Base-by-base conservation (phyloP, 371 early-diverging fungal species). In the Actinomucor elegans region DNA sequence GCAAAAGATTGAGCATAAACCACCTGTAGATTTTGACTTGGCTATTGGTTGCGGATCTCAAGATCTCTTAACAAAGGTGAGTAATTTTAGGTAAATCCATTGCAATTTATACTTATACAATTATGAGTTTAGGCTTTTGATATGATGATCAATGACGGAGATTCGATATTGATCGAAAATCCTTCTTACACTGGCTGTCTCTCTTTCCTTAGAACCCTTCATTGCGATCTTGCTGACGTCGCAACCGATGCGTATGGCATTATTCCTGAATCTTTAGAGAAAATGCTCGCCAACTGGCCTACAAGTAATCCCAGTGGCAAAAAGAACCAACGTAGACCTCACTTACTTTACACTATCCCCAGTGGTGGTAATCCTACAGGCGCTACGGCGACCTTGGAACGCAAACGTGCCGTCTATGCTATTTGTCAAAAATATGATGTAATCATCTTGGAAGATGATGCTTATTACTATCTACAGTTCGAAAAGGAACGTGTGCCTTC, bases 151-250 rank as follows among this genome's bases (percentile, higher is more conserved):
- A 69, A 66, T 23, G 79, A 81, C 1, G 90, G 87, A 5, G 82
- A 82, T 23, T 72, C 79, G 1, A 31, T 93, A 1, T 69, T 93
- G 38, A 75, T 89, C 14, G 93, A 93, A 52, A 71, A 80, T 0
- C 92, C 92, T 3, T 79, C 88, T 4, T 93, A 93, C 57, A 87
- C 86, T 4, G 92, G 92, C 26, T 76, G 81, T 6, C 67, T 91
- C 11, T 80, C 91, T 1, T 88, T 85, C 64, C 64, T 93, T 48
- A 61, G 80, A 18, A 88, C 90, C 11, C 67, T 82, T 37, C 82
- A 84, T 4, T 71, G 76, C 53, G 80, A 85, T 49, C 76, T 91
- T 33, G 75, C 84, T 31, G 74, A 75, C 58, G 77, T 85, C 1
- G 66, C 69, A 0, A 79, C 85, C 6, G 85, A 87, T 55, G 66